phyloP scores from a whole-genome alignment of 352 stramenopile genomes.

The Phytophthora idaei region DNA sequence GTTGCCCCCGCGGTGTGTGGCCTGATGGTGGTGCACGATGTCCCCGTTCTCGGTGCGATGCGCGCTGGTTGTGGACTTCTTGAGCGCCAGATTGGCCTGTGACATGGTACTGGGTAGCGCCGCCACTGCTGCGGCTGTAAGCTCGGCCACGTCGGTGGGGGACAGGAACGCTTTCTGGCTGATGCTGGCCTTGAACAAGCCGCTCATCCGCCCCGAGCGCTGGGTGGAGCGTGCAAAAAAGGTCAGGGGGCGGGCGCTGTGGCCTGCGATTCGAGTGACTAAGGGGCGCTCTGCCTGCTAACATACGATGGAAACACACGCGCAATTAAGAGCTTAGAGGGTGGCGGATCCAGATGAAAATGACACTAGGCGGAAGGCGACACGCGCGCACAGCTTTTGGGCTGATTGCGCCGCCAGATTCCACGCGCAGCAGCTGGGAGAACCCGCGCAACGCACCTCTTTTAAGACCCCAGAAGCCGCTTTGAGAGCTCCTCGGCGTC shows the following conservation, averaged over 20 bases:
- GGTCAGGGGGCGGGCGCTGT: neutral
- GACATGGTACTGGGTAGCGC: slow-evolving; percentile 69
- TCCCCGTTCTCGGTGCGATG: slow-evolving; percentile 76
- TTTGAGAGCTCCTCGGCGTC: slow-evolving; percentile 36
- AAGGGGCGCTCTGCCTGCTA: slow-evolving; percentile 22
- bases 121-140: slow-evolving; percentile 74
- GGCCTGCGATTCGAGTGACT: slow-evolving; percentile 6
- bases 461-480: slow-evolving; percentile 35
- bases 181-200: slow-evolving; percentile 45
- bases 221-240: slow-evolving; percentile 1
- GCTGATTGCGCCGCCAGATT: slow-evolving; percentile 2
- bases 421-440: slow-evolving; percentile 4
- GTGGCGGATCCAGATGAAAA: neutral
- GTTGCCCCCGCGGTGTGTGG: slow-evolving; percentile 73
- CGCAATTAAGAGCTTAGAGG: slow-evolving; percentile 28
- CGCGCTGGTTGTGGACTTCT: slow-evolving; percentile 51
- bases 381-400: slow-evolving; percentile 1
- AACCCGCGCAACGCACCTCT: slow-evolving; percentile 38
- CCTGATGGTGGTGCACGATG: slow-evolving; percentile 80
- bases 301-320: slow-evolving; percentile 24
- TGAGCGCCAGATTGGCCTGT: slow-evolving; percentile 53
- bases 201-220: slow-evolving; percentile 45
- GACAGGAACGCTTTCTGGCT: slow-evolving; percentile 74
- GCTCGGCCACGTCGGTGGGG: slow-evolving; percentile 74
- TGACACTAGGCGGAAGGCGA: slow-evolving; percentile 11